phyloP scores from a whole-genome alignment of 1,139 yeast genomes.

The Casaregolazyma suthepensis region DNA sequence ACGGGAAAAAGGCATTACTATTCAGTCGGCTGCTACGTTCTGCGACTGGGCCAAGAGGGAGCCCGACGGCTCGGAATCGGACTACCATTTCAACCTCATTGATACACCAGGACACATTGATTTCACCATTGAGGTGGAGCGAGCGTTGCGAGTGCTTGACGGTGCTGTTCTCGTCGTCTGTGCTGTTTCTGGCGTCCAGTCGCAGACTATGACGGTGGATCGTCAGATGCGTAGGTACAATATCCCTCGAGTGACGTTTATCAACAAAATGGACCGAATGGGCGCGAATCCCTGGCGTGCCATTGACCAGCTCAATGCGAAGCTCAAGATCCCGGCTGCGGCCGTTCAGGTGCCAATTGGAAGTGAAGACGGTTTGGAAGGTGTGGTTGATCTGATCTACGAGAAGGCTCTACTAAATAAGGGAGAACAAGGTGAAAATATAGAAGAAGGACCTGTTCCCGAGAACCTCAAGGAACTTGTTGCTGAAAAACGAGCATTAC shows the following conservation, averaged over 20 bases:
- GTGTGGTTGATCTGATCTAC: constrained; percentile 87
- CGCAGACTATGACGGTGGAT: constrained; percentile 97
- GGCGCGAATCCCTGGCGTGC: constrained; percentile 97
- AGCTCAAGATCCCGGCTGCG: constrained; percentile 91
- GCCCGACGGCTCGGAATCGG: constrained; percentile 36
- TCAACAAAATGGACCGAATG: constrained; percentile 98
- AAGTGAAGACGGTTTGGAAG: constrained; percentile 73
- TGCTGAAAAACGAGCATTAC: constrained; percentile 72
- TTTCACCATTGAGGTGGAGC: constrained; percentile 96
- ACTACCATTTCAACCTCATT: constrained; percentile 85
- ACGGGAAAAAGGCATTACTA: constrained; percentile 96
- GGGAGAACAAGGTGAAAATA: constrained; percentile 84
- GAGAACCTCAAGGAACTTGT: constrained; percentile 66
- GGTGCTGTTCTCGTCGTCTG: constrained; percentile 98
- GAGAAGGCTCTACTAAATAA: constrained; percentile 83
- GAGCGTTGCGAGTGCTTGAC: constrained; percentile 92
- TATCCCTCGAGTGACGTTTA: constrained; percentile 92
- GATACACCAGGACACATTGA: constrained; percentile 99
- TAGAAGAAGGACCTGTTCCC: constrained; percentile 63
- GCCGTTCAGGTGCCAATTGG: constrained; percentile 98
- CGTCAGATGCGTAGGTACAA: constrained; percentile 98
- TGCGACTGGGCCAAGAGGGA: constrained; percentile 81
- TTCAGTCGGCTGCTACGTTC: constrained; percentile 97
- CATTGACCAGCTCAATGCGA: constrained; percentile 80
- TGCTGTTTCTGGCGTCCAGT: constrained; percentile 97